Base-by-base conservation (phyloP, 2,329 filamentous ascomycete species). In the Penicillium sp. region DNA sequence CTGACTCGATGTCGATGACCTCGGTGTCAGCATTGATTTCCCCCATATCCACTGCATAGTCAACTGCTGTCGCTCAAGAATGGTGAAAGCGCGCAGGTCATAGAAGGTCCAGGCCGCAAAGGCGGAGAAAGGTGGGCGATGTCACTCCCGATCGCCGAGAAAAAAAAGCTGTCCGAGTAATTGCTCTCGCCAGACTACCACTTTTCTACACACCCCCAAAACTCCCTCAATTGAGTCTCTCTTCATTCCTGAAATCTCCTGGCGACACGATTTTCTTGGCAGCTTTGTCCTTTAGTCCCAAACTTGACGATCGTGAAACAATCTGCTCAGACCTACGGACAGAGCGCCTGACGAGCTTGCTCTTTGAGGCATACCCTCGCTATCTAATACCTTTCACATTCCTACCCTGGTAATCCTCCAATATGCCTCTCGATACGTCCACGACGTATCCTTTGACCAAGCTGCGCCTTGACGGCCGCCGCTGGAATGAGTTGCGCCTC, bases 401-500 rank as follows among this genome's bases (percentile, higher is more conserved):
- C 37, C 35, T 45, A 57, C 28, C n/a, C 13, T 11, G 30, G 37
- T 52, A 25, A 55, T 33, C 49, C 25, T 43, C 43, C 63, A 79
- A 66, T 68, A 97, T 97, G 94, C 93, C 94, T 60, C 91, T 98
- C 76, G 94, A 97, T 79, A 97, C 93, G 7, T 94, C 92, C 13
- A 93, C 91, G 55, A 93, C 91, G 63, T 98, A 97, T 83, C 87
- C 88, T 53, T 87, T 97, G 64, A 93, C 92, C 64, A 89, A 95
- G 57, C 84, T 93, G 64, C 89, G 90, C 73, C 88, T 92, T 67
- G 94, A 90, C 73, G 90, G 91, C 63, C 89, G 95, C 63, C 88
- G 95, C 70, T 99, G 95, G 95, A 98, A 99, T 81, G 95, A 99
- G 78, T 86, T 99, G 42, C 92, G 95, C 30, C 88, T 92, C 7